Conservation (phyloP, 2,329 filamentous ascomycete genomes). For the Nectriaceae sp. region DNA sequence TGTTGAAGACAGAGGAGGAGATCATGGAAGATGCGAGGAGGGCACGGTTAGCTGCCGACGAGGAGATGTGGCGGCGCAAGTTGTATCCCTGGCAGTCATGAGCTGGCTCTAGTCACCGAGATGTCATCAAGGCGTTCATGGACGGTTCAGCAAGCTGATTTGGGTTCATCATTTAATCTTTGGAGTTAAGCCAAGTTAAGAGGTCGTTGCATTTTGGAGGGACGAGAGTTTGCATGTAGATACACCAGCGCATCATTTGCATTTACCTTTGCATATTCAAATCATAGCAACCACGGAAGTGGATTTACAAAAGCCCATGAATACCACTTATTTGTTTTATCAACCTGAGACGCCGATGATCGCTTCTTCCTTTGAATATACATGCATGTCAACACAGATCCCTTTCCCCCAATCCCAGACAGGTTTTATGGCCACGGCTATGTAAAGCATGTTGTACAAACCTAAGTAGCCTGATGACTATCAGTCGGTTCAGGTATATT, state of each 20-base stretch:
- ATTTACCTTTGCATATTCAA: too few relatives aligned
- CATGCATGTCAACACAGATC: too few relatives aligned
- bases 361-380: neutral
- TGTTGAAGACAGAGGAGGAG: slow-evolving; percentile 48
- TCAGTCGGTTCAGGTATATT: too few relatives aligned
- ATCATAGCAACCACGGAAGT: too few relatives aligned
- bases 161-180: neutral
- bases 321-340: neutral
- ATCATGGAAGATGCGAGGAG: slow-evolving; percentile 46
- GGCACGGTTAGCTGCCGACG: slow-evolving; percentile 42
- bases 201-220: neutral
- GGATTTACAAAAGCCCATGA: neutral
- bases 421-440: too few relatives aligned
- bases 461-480: too few relatives aligned
- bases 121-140: neutral
- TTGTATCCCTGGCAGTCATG: slow-evolving; percentile 28
- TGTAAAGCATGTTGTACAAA: too few relatives aligned
- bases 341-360: neutral
- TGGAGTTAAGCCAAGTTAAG: neutral
- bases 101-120: neutral
- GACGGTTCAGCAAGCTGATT: neutral
- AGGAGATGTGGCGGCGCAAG: slow-evolving; percentile 53
- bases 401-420: too few relatives aligned
- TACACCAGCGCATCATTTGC: neutral
- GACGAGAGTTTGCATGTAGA: neutral